A percentile compares a stretch with the other conserved stretches of the same genome.
Conservation (phyloP, 495 filamentous ascomycete genomes). For the Elasticomyces elasticus region DNA sequence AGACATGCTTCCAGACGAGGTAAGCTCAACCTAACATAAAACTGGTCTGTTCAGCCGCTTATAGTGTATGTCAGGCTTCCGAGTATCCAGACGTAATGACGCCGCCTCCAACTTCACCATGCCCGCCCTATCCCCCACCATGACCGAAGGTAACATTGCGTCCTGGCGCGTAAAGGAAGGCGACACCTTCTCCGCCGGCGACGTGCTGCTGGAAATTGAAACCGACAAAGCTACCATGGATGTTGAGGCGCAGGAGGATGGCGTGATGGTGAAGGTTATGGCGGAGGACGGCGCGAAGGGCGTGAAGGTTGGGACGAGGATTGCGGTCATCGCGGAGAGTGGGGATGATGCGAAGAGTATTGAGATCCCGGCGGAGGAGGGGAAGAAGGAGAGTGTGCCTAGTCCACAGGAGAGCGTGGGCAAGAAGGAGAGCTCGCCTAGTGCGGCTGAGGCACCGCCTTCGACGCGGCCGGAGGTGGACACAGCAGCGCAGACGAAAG, state of each 20-base stretch:
- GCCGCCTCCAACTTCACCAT: constrained; percentile 73
- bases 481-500: constrained; percentile 22
- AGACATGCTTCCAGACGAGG: constrained; percentile 22
- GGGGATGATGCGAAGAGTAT: constrained; percentile 63
- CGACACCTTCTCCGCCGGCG: constrained; percentile 77
- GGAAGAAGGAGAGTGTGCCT: constrained; percentile 28
- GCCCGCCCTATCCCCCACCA: constrained; percentile 94
- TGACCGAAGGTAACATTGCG: constrained; percentile 94
- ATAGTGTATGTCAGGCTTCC: constrained; percentile 43
- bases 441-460: constrained; percentile 27
- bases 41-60: neutral
- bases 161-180: constrained; percentile 96
- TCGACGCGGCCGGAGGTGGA: constrained; percentile 23
- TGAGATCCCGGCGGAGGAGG: constrained; percentile 53
- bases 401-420: constrained; percentile 26
- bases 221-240: constrained; percentile 87
- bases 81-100: constrained; percentile 44
- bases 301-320: constrained; percentile 60
- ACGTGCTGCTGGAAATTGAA: constrained; percentile 95
- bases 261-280: constrained; percentile 67
- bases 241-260: constrained; percentile 80
- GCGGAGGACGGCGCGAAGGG: constrained; percentile 59
- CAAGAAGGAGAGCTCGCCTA: constrained; percentile 22
- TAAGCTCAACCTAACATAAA: constrained; percentile 7
- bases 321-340: constrained; percentile 64